Conservation (phyloP, 208 protist species). For the Crithidia brevicula region DNA sequence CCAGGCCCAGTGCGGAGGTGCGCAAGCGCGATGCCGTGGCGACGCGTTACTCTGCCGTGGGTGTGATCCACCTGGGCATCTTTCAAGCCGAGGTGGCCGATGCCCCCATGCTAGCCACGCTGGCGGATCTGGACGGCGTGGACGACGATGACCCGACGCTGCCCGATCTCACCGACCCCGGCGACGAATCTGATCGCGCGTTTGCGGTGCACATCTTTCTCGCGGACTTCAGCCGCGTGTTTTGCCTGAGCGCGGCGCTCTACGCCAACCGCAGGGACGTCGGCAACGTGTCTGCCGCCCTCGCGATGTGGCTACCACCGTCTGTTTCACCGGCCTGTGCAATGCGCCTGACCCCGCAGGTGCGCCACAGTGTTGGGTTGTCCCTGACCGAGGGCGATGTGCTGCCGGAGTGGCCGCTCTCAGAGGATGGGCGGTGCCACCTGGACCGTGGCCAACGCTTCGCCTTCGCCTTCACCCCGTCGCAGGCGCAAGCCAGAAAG, state of each 20-base stretch:
- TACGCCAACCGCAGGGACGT: conserved; percentile 11
- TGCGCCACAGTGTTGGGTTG: neutral
- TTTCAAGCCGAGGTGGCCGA: conserved; percentile 14
- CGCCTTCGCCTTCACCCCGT: conserved; percentile 15
- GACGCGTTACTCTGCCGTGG: conserved; percentile 15
- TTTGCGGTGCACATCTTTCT: conserved; percentile 21
- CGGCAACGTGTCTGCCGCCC: conserved; percentile 7
- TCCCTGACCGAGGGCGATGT: conserved; percentile 1
- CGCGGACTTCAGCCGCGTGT: conserved; percentile 21
- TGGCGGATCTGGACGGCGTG: conserved; percentile 12
- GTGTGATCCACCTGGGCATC: conserved; percentile 18
- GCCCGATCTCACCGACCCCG: neutral
- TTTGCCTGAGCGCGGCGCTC: conserved; percentile 25
- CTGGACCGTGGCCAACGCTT: conserved; percentile 14
- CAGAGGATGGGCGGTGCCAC: conserved; percentile 6
- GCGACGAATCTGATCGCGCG: conserved; percentile 19
- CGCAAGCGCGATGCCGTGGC: conserved; percentile 6
- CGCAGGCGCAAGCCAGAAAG: neutral
- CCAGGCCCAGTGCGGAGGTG: conserved; percentile 4
- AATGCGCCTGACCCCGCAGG: conserved; percentile 11
- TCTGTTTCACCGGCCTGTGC: conserved; percentile 26
- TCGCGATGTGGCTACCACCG: conserved; percentile 12
- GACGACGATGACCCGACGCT: neutral
- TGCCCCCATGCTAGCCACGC: neutral
- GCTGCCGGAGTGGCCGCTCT: conserved; percentile 9